Evolutionary conservation across 345 rosid genomes (phyloP).

Genomic region (Cochlearia excelsa): DNA sequence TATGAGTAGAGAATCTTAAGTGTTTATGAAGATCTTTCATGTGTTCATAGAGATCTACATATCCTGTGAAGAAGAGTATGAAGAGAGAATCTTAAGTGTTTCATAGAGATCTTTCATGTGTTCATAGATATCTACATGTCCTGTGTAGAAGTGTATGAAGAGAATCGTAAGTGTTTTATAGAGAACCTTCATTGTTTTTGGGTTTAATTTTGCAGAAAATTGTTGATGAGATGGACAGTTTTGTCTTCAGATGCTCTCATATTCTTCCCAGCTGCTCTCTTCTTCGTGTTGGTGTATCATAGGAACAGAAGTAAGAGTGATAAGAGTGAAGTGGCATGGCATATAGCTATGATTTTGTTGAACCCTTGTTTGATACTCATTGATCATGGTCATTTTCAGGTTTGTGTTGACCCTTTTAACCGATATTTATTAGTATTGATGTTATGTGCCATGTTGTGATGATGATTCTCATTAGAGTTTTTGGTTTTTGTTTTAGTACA

Average conservation of each 20-base stretch:
- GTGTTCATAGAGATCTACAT: too few species aligned
- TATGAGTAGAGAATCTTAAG: too few species aligned
- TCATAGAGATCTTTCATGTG: too few species aligned
- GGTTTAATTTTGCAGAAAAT: conserved; percentile 53
- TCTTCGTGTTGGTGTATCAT: conserved; percentile 54
- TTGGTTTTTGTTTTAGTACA: conserved; percentile 51
- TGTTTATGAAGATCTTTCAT: too few species aligned
- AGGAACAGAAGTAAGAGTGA: conserved; percentile 10
- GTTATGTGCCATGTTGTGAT: neutral
- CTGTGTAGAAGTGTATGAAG: too few species aligned
- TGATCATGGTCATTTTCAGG: conserved; percentile 99
- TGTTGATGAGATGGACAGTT: conserved; percentile 93
- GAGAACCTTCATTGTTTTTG: neutral
- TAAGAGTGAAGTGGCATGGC: conserved; percentile 64
- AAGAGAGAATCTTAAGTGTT: too few species aligned
- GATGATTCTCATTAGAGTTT: conserved; percentile 24
- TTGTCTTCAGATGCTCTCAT: conserved; percentile 70
- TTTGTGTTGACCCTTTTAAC: conserved; percentile 23
- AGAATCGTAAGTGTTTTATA: too few species aligned
- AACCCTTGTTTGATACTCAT: conserved; percentile 82
- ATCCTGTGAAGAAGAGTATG: too few species aligned
- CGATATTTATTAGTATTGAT: neutral
- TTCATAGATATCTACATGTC: too few species aligned
- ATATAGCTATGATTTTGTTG: conserved; percentile 59
- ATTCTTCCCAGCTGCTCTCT: conserved; percentile 78